Evolutionary conservation across 1,284 basidiomycete species (phyloP).

Genomic region (Xanthoconium separans): DNA sequence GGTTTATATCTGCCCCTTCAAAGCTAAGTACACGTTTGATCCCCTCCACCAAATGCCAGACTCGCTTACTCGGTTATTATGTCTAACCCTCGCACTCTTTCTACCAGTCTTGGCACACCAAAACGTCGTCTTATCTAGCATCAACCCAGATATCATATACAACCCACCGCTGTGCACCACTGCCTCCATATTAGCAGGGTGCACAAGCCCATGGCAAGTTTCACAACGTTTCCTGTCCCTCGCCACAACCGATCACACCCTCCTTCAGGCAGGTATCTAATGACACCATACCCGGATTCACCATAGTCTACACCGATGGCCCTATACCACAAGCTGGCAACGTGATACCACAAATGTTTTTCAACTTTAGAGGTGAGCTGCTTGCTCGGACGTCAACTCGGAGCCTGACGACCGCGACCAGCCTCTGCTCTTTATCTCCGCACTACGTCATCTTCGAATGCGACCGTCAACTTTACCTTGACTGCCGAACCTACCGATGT

Average conservation of each 20-base stretch:
- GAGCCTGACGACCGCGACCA: constrained; percentile 20
- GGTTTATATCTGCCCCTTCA: no score
- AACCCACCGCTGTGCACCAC: constrained; percentile 48
- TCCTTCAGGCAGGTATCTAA: constrained; percentile 15
- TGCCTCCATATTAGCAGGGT: constrained; percentile 29
- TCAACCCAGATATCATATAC: constrained; percentile 45
- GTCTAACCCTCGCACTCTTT: constrained; percentile 14
- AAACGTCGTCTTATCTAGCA: constrained; percentile 42
- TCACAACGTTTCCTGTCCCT: no score
- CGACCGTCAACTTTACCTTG: constrained; percentile 49
- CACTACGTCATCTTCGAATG: constrained; percentile 46
- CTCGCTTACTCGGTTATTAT: constrained; percentile 19
- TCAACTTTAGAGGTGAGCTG: constrained; percentile 47
- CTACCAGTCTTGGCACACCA: constrained; percentile 18
- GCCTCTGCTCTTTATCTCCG: constrained; percentile 46
- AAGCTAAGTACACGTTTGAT: no score
- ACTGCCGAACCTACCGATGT: constrained; percentile 36
- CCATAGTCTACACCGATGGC: constrained; percentile 40
- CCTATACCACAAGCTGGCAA: constrained; percentile 35
- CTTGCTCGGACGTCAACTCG: background rate
- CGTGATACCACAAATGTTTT: constrained; percentile 54
- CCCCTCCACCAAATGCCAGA: constrained; percentile 29
- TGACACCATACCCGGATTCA: constrained; percentile 24
- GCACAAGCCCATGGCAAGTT: constrained; percentile 49
- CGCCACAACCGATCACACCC: background rate